Base-by-base conservation (phyloP, 495 filamentous ascomycete species). In the Acidomyces sp. region DNA sequence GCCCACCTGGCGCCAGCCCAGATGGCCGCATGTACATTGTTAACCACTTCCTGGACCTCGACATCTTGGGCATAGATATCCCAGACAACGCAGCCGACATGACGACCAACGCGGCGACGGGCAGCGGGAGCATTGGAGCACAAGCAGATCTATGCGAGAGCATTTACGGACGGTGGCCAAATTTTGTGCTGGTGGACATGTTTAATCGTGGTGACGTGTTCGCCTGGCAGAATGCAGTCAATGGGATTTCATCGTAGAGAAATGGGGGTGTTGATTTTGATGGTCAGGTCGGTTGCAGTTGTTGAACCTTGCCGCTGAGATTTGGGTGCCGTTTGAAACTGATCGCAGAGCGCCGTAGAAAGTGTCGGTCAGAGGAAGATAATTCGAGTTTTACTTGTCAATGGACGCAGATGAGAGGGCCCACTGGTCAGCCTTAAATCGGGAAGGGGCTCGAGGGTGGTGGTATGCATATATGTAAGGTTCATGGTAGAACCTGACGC, bases 21-120 rank as follows among this genome's bases (percentile, higher is more conserved):
- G 29, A 40, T 16, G 54, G 46, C 29, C 46, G 53, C 16, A 53
- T 62, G 55, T 56, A 54, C 30, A 45, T 60, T 6, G 46, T 55
- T 45, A 62, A 62, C 46, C 59, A 62, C 49, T 60, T 60, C 37
- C 41, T 62, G 10, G 45, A 59, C 46, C 11, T 27, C 3, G 15
- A 25, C 2, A 13, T 33, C 3, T 35, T 46, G 40, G 50, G 49
- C 16, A 51, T 61, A 18, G 26, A 19, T 4, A 33, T 42, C 4
- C 48, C 48, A 23, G 34, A 43, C 17, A 20, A 27, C n/a, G 34
- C 17, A 22, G 21, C 4, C 3, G 28, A 30, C 21, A 17, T 15
- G 10, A 34, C 20, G 11, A 52, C 49, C 7, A 52, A 52, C 34
- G 49, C 45, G 2, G 48, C 51, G 27, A 49, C 7, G 2, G 45